Conservation (phyloP, 2,329 filamentous ascomycete species). For the Paracoccidioides lutzii region DNA sequence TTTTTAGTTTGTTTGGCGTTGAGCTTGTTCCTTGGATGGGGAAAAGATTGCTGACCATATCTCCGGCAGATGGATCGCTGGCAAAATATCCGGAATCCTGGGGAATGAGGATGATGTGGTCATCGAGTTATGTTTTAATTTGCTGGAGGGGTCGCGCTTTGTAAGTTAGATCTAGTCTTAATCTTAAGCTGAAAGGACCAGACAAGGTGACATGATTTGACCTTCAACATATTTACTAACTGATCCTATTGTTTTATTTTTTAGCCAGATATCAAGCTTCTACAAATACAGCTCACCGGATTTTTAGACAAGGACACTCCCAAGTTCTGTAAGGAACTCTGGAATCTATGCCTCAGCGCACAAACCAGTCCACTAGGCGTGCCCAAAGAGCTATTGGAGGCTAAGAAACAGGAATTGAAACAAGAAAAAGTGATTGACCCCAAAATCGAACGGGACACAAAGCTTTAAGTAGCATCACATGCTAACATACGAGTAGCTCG, state of each 20-base stretch:
- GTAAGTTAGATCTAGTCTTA: slow-evolving; percentile 40
- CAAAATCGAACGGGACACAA: slow-evolving; percentile 8
- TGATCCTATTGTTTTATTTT: slow-evolving; percentile 10
- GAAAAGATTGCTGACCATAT: slow-evolving; percentile 2
- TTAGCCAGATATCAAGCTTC: slow-evolving; percentile 86
- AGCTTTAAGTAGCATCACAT: neutral
- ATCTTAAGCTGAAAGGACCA: neutral
- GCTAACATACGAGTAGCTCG: slow-evolving; percentile 42
- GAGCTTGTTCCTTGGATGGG: neutral
- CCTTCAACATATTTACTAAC: slow-evolving; percentile 14
- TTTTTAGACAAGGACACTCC: slow-evolving; percentile 90
- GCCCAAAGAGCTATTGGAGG: slow-evolving; percentile 84
- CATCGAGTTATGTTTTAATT: slow-evolving; percentile 64
- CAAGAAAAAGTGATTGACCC: slow-evolving; percentile 64
- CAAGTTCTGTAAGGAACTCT: slow-evolving; percentile 82
- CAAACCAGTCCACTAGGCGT: slow-evolving; percentile 82
- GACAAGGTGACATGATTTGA: neutral
- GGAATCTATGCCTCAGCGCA: slow-evolving; percentile 81
- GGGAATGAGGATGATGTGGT: slow-evolving; percentile 94
- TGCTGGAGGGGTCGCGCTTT: slow-evolving; percentile 59
- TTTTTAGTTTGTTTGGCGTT: neutral
- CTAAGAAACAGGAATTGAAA: slow-evolving; percentile 88
- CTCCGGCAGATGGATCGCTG: slow-evolving; percentile 72
- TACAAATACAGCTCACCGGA: slow-evolving; percentile 88
- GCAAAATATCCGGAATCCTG: slow-evolving; percentile 73